phyloP scores from a whole-genome alignment of 2,329 filamentous ascomycete species.

The Cytospora piceae region DNA sequence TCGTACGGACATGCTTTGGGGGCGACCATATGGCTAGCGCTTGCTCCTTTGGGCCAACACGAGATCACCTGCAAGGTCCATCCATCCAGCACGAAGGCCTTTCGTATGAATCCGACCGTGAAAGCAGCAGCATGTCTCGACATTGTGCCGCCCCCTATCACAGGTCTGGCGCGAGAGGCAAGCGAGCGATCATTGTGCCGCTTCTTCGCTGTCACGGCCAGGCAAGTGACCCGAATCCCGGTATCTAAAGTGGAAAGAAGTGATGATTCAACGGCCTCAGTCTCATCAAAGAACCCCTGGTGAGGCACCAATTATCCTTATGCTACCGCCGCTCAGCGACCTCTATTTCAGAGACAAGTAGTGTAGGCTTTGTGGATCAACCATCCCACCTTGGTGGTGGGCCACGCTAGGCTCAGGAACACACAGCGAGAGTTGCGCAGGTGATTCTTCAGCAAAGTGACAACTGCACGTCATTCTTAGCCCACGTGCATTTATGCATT shows the following conservation, averaged over 20 bases:
- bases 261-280: not conserved
- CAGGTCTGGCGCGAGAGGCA: not conserved
- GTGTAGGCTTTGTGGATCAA: not conserved
- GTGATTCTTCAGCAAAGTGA: constrained; percentile 8
- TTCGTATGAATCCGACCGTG: not conserved
- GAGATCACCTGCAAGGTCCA: too few species aligned
- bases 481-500: constrained; percentile 26
- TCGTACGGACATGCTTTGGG: not conserved
- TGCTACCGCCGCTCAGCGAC: not conserved
- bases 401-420: constrained; percentile 16
- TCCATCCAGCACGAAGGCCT: not conserved
- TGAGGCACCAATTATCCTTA: not conserved
- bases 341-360: not conserved
- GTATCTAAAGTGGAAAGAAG: not conserved
- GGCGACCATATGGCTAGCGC: not conserved
- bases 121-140: not conserved
- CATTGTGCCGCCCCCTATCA: not conserved
- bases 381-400: not conserved
- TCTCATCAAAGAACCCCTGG: not conserved
- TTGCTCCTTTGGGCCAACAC: not conserved
- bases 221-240: not conserved
- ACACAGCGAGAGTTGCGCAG: not conserved
- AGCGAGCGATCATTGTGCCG: not conserved
- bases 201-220: not conserved
- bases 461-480: constrained; percentile 23